phyloP scores from a whole-genome alignment of 176 grass and related monocot species.

The barley (Hordeum vulgare) region DNA sequence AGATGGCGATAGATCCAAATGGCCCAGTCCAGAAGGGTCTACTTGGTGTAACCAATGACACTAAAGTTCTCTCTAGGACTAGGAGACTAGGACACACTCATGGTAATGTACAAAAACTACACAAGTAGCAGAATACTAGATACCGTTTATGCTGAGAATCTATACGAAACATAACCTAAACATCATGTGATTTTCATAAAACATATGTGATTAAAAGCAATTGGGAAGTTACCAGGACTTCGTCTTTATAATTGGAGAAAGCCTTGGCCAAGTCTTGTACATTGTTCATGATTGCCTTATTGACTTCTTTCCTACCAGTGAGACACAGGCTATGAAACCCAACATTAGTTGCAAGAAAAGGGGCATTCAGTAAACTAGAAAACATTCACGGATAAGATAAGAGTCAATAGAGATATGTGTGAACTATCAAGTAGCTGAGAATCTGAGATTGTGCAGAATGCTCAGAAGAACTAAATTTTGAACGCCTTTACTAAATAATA shows the following conservation, averaged over 20 bases:
- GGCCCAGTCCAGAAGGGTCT: background rate
- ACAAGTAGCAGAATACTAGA: background rate
- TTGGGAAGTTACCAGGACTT: slow-evolving; percentile 77
- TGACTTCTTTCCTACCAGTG: slow-evolving; percentile 78
- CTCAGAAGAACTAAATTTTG: background rate
- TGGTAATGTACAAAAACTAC: slow-evolving; percentile 5
- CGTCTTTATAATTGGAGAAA: slow-evolving; percentile 88
- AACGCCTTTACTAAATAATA: background rate
- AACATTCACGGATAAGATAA: background rate
- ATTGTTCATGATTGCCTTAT: slow-evolving; percentile 60
- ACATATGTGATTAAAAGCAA: background rate
- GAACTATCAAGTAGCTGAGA: background rate
- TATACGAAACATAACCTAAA: background rate
- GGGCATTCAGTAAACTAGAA: slow-evolving; percentile 12
- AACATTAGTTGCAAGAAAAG: slow-evolving; percentile 27
- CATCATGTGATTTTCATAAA: background rate
- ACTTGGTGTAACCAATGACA: background rate
- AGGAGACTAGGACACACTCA: background rate
- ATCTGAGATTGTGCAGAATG: slow-evolving; percentile 1
- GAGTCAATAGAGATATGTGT: background rate
- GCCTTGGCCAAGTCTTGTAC: slow-evolving; percentile 77
- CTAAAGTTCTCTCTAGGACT: background rate
- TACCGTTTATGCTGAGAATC: background rate
- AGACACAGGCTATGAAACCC: slow-evolving; percentile 63
- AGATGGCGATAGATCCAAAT: background rate